Conservation (phyloP, 805 yeast genomes). For the Candida easanensis region DNA sequence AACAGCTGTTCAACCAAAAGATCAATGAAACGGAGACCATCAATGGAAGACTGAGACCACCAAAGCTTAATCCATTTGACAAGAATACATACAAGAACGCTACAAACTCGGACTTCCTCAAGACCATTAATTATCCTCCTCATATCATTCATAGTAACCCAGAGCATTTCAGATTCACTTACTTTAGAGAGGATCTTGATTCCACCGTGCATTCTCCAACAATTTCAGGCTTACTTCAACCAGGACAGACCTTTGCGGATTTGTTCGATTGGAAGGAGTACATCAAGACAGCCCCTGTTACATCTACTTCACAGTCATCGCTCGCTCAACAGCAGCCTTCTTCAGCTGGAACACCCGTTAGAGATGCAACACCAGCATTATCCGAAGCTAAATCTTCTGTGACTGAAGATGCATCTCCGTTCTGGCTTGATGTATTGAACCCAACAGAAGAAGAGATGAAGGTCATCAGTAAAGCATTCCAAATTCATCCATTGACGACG, state of each 20-base stretch:
- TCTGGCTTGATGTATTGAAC: constrained; percentile 90
- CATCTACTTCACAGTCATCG: not conserved
- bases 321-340: constrained; percentile 1
- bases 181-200: constrained; percentile 84
- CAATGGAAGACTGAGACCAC: constrained; percentile 71
- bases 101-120: constrained; percentile 22
- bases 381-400: constrained; percentile 14
- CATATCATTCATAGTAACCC: constrained; percentile 43
- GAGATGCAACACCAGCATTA: constrained; percentile 5
- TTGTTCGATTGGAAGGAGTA: constrained; percentile 50
- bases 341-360: constrained; percentile 8
- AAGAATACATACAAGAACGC: constrained; percentile 18
- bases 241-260: constrained; percentile 58
- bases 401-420: constrained; percentile 48
- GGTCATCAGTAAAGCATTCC: constrained; percentile 83
- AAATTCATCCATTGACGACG: constrained; percentile 93
- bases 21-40: constrained; percentile 56
- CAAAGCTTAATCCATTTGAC: constrained; percentile 74
- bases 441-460: constrained; percentile 98
- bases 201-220: constrained; percentile 90
- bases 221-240: constrained; percentile 73
- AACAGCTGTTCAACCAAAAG: constrained; percentile 34
- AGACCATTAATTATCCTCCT: constrained; percentile 38
- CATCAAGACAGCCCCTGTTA: constrained; percentile 9
- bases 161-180: constrained; percentile 76